Evolutionary conservation across 495 filamentous ascomycete species (phyloP).

Genomic region (Penicillium macrosclerotiorum): DNA sequence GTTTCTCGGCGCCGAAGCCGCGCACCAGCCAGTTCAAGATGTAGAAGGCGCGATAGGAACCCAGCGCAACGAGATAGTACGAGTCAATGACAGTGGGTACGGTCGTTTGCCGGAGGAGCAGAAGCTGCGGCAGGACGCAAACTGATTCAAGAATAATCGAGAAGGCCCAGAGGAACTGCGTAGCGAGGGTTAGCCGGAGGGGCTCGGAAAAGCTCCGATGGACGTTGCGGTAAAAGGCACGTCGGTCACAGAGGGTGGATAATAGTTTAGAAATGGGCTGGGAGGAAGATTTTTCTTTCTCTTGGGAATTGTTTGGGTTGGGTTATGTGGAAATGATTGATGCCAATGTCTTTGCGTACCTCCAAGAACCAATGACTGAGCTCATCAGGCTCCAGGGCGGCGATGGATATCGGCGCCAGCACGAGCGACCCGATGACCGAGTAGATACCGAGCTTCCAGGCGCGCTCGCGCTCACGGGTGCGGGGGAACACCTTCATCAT

Average conservation of each 20-base stretch:
- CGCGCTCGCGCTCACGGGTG: constrained; percentile 83
- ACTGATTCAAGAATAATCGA: constrained; percentile 89
- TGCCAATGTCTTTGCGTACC: constrained; percentile 51
- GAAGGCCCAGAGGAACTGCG: constrained; percentile 75
- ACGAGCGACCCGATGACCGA: constrained; percentile 58
- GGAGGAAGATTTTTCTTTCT: no score
- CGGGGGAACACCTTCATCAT: constrained; percentile 87
- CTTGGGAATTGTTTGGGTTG: no score
- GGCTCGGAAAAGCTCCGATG: constrained; percentile 8
- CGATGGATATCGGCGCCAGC: constrained; percentile 62
- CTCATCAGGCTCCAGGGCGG: constrained; percentile 52
- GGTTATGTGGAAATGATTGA: neutral
- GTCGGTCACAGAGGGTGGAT: no score
- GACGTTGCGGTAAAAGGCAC: no score
- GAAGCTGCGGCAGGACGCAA: constrained; percentile 84
- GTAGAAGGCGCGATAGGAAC: constrained; percentile 87
- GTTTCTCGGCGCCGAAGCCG: constrained; percentile 52
- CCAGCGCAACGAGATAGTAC: constrained; percentile 85
- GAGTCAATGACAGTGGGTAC: constrained; percentile 96
- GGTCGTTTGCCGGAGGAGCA: constrained; percentile 88
- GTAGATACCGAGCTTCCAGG: constrained; percentile 78
- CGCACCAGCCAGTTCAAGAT: constrained; percentile 88
- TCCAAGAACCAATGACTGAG: constrained; percentile 49
- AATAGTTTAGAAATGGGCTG: no score
- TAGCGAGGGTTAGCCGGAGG: neutral